These are phyloP conservation scores for Penicillium griseofulvum DNA, from an alignment of 2,329 filamentous ascomycete genomes.

Conservation along the genomic window DNA sequence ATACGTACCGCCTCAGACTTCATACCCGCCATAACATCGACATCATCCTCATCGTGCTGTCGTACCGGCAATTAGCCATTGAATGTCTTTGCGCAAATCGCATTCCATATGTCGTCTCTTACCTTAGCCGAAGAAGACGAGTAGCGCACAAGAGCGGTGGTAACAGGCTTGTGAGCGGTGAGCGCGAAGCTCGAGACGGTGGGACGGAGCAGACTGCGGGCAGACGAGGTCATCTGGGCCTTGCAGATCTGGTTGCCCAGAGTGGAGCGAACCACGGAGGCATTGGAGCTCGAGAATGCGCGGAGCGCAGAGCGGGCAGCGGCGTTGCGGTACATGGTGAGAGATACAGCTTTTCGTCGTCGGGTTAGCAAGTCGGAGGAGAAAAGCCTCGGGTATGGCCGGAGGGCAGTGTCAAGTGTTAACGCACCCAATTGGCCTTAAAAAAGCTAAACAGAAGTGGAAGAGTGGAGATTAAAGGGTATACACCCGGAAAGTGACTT, in stretches of 20 bases:
- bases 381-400: constrained; percentile 34
- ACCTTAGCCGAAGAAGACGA: constrained; percentile 48
- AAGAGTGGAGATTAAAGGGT: constrained; percentile 31
- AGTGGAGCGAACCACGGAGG: constrained; percentile 42
- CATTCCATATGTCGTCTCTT: constrained; percentile 29
- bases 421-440: constrained; percentile 36
- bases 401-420: constrained; percentile 15
- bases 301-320: constrained; percentile 47
- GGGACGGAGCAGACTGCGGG: constrained; percentile 38
- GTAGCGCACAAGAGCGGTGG: constrained; percentile 51
- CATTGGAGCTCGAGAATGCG: constrained; percentile 45
- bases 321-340: constrained; percentile 44
- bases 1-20: constrained; percentile 58
- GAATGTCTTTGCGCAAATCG: constrained; percentile 31
- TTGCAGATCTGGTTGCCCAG: constrained; percentile 44
- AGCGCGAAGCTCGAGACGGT: constrained; percentile 42
- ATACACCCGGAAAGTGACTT: constrained; percentile 32
- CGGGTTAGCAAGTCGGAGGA: constrained; percentile 30
- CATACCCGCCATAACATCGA: constrained; percentile 53
- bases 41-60: constrained; percentile 27
- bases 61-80: constrained; percentile 46
- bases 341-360: constrained; percentile 30
- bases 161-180: constrained; percentile 45
- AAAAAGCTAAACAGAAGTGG: constrained; percentile 17
- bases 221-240: constrained; percentile 45